Evolutionary conservation across 768 basidiomycete genomes (phyloP), one percentile per base, ranked within the genome.

Genomic region (Cyclocybe cylindracea): DNA sequence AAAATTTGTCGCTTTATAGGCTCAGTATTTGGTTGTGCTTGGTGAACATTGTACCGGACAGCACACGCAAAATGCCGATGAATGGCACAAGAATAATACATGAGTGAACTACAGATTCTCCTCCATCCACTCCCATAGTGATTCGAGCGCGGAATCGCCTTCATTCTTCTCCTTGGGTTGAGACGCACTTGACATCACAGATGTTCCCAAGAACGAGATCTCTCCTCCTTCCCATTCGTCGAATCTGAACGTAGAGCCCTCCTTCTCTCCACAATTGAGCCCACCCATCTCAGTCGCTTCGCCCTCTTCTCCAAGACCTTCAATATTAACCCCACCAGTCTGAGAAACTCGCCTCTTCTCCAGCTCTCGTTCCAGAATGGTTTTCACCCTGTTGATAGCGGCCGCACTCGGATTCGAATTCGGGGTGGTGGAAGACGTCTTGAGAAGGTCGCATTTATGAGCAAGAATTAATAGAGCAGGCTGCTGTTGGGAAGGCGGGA

Each of bases 191-290:
- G 65, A 50, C 38, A 65, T 62, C 24, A 79, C 74, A 51, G 78
- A 87, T 0, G 83, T 85, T 24, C 82, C 86, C 33, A 86, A 54
- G 59, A 91, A 87, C 1, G 73, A 63, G 14, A 91, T 72, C n/a
- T 90, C 85, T 7, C 91, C 91, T 2, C 89, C 91, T 58, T 92
- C 91, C 91, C 91, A 94, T 39, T 86, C 83, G 3, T 76, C 77
- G 60, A 93, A 93, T 58, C 74, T 84, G 74, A 94, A 94, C 14
- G 70, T 55, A 0, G 77, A 78, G 10, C 76, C 78, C 24, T 74
- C 73, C 32, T 71, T 68, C 18, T 79, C 80, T 48, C 69, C 77
- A 61, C 87, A 89, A 44, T 92, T 89, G 48, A 94, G 67, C 0
- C 91, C 90, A 34, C 87, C 89, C 69, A 88, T 69, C 45, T 89